Evolutionary conservation across 179 eudicot species (phyloP), one percentile per base, ranked within the genome.

Genomic region (Patellifolia procumbens): DNA sequence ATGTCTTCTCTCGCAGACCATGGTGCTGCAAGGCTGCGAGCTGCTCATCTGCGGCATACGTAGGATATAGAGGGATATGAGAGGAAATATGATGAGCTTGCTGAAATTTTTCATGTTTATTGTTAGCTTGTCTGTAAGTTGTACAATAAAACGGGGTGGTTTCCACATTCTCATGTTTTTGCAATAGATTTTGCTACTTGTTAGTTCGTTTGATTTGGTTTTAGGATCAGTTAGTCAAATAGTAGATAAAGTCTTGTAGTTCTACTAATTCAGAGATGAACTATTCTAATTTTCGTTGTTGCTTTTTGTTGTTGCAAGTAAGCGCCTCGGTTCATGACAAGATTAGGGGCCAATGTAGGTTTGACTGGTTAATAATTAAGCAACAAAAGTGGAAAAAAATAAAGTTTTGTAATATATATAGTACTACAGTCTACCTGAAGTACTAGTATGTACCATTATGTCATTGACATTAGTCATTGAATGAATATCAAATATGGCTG

Each of bases 1-100:
- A n/a, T n/a, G n/a, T n/a, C n/a, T n/a, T n/a, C n/a, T 5, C 13
- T 7, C 16, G 37, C 75, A 72, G 52, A 1, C 39, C 53, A 4
- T 12, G 66, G 37, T 26, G 13, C 13, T 19, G 43, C 75, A 72
- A 39, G 43, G 8, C 10, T 62, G 12, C 12, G 35, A 24, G 39
- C 15, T 19, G 49, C 52, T 72, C 75, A 24, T 56, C 7, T 63
- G 17, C 16, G 42, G 24, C 45, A 63, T 63, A 34, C 39, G 59
- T 28, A 59, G 67, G 24, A 59, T 42, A 26, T 39, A 55, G 24
- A 73, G 76, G 55, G 32, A 56, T 5, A n/a, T 39, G 39, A 43
- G 37, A 15, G 49, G 49, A 17, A 26, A 73, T 28, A 73, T 26
- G 39, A 59, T 59, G 68, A 72, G 32, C 4, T 56, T 55, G 61